A percentile compares a stretch with the other conserved stretches of the same genome.
Evolutionary conservation across 2,329 filamentous ascomycete species (phyloP).

Genomic region (Botryotinia convoluta): DNA sequence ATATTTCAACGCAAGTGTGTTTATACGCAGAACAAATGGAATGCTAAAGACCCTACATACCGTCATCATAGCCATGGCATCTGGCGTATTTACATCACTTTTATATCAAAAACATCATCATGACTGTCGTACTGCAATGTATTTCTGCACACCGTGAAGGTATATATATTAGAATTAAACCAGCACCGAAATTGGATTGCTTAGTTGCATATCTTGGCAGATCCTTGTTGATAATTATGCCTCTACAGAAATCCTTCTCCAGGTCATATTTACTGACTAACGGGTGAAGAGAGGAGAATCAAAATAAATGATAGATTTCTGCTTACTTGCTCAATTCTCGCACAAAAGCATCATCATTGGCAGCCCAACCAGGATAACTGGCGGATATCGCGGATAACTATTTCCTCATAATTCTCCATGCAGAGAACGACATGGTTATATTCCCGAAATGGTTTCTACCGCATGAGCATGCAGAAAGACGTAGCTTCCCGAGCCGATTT

Average conservation of each 20-base stretch:
- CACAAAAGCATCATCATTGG: not conserved
- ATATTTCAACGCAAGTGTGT: not conserved
- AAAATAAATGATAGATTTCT: slow-evolving; percentile 2
- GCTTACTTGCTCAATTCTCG: not conserved
- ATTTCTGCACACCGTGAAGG: not conserved
- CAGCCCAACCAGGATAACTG: slow-evolving; percentile 5
- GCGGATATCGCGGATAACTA: slow-evolving; percentile 15
- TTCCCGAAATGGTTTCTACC: slow-evolving; percentile 18
- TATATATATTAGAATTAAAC: not conserved
- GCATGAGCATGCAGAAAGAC: slow-evolving; percentile 13
- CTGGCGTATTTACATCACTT: not conserved
- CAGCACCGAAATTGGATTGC: not conserved
- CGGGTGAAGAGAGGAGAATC: not conserved
- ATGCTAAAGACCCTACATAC: not conserved
- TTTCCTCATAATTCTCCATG: slow-evolving; percentile 5
- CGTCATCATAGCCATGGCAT: not conserved
- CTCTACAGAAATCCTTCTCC: not conserved
- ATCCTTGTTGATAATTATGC: not conserved
- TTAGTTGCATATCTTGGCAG: slow-evolving; percentile 5
- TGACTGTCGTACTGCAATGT: not conserved
- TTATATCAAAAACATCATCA: not conserved
- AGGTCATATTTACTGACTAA: not conserved
- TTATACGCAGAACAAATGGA: not conserved
- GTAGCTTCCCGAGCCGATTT: slow-evolving; percentile 14
- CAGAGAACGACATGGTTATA: slow-evolving; percentile 18